Evolutionary conservation across 2,329 filamentous ascomycete genomes (phyloP).

Genomic region (Cercospora beticola): DNA sequence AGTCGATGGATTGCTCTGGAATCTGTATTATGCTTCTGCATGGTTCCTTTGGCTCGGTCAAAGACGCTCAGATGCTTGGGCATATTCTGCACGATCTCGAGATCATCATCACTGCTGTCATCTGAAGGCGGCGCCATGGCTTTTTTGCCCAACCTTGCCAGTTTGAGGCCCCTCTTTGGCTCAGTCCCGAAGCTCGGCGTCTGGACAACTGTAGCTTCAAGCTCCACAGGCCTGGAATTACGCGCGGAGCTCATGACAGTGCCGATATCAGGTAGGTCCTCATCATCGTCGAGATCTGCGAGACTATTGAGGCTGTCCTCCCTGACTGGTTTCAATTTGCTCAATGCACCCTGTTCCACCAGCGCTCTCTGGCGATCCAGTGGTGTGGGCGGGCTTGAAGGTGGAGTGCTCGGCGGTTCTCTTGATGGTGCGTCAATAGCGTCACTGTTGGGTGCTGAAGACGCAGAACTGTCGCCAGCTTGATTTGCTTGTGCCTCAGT

Average conservation of each 20-base stretch:
- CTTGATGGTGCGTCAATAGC: conserved; percentile 21
- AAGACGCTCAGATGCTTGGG: conserved; percentile 34
- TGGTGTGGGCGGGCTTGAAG: conserved; percentile 46
- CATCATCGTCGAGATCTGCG: conserved; percentile 29
- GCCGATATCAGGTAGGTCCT: conserved; percentile 31
- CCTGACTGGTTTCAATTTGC: conserved; percentile 34
- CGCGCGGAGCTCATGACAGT: conserved; percentile 36
- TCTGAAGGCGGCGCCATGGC: conserved; percentile 20
- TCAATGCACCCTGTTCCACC: conserved; percentile 36
- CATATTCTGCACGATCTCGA: conserved; percentile 60
- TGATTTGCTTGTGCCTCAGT: conserved; percentile 1
- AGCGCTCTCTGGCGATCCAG: conserved; percentile 38
- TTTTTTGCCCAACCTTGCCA: conserved; percentile 39
- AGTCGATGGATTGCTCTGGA: conserved; percentile 38
- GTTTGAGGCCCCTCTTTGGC: conserved; percentile 29
- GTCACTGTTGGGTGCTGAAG: conserved; percentile 36
- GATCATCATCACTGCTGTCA: conserved; percentile 53
- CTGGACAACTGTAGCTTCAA: not conserved
- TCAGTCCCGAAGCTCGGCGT: not conserved
- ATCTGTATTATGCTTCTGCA: conserved; percentile 27
- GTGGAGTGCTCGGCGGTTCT: conserved; percentile 41
- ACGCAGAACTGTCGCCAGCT: conserved; percentile 25
- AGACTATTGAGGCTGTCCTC: conserved; percentile 34
- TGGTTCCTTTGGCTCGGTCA: conserved; percentile 39
- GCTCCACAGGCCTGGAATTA: not conserved